These are phyloP conservation scores for Hypsizygus marmoreus DNA, from an alignment of 768 basidiomycete genomes.

Conservation along the genomic window DNA sequence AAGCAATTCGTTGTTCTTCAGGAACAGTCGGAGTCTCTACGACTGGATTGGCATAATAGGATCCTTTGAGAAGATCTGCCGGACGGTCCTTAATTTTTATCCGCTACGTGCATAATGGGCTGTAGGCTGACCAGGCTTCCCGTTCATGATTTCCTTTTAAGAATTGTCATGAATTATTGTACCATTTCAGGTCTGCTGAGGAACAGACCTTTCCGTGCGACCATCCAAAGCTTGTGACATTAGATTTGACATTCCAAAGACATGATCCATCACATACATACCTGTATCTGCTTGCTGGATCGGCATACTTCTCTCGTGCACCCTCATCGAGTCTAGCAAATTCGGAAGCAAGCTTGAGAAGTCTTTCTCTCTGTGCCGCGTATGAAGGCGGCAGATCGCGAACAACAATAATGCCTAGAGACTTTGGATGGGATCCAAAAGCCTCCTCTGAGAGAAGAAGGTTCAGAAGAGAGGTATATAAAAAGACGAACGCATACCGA, in stretches of 20 bases:
- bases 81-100: not conserved
- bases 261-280: slow-evolving; percentile 29
- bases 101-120: no score
- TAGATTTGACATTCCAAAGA: not conserved
- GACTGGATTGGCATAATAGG: slow-evolving; percentile 89
- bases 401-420: slow-evolving; percentile 80
- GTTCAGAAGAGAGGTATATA: not conserved
- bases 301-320: slow-evolving; percentile 72
- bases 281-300: slow-evolving; percentile 77
- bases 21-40: slow-evolving; percentile 67
- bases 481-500: slow-evolving; percentile 46
- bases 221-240: slow-evolving; percentile 82
- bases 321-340: slow-evolving; percentile 74
- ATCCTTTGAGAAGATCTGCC: slow-evolving; percentile 84
- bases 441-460: slow-evolving; percentile 56
- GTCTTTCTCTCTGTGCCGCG: slow-evolving; percentile 57
- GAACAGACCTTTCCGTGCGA: slow-evolving; percentile 82
- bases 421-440: slow-evolving; percentile 77
- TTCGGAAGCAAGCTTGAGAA: slow-evolving; percentile 73
- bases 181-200: no score
- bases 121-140: slow-evolving; percentile 76
- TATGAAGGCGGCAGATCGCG: slow-evolving; percentile 79
- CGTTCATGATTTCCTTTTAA: slow-evolving; percentile 91
- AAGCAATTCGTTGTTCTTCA: slow-evolving; percentile 48
- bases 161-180: no score